A percentile compares a stretch with the other conserved stretches of the same genome.
Evolutionary conservation across 2,329 filamentous ascomycete species (phyloP).

Genomic region (Diaporthe sp.): DNA sequence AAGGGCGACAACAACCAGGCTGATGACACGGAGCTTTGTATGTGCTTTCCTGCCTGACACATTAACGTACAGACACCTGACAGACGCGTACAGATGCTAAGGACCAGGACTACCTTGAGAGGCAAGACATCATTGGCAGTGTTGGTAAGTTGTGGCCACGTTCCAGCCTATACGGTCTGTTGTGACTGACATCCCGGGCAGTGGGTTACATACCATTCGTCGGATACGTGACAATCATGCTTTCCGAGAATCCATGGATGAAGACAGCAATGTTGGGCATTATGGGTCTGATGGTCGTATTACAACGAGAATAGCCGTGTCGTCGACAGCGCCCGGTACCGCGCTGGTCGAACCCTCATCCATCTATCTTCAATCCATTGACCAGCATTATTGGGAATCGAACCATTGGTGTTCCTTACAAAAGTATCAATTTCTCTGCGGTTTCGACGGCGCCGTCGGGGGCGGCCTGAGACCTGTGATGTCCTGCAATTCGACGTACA

Average conservation of each 20-base stretch:
- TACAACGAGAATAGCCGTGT: conserved; percentile 81
- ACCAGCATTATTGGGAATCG: background rate
- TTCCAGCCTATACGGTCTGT: background rate
- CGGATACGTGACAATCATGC: conserved; percentile 94
- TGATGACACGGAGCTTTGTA: conserved; percentile 82
- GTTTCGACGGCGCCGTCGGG: background rate
- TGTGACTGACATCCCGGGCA: background rate
- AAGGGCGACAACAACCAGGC: conserved; percentile 97
- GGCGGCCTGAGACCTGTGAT: background rate
- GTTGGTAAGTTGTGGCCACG: conserved; percentile 56
- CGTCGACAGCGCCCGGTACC: background rate
- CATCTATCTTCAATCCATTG: background rate
- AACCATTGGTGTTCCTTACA: background rate
- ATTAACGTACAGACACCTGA: background rate
- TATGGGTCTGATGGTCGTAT: conserved; percentile 92
- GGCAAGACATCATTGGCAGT: conserved; percentile 92
- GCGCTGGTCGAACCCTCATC: background rate
- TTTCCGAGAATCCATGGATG: conserved; percentile 96
- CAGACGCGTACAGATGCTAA: conserved; percentile 65
- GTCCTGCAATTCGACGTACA: background rate
- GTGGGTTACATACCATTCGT: conserved; percentile 93
- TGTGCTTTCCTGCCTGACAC: background rate
- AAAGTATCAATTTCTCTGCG: background rate
- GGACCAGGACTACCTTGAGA: conserved; percentile 87
- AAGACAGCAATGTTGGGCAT: conserved; percentile 95